These are phyloP conservation scores for Fusarium robinianum DNA, from an alignment of 2,329 filamentous ascomycete species.

Conservation along the genomic window DNA sequence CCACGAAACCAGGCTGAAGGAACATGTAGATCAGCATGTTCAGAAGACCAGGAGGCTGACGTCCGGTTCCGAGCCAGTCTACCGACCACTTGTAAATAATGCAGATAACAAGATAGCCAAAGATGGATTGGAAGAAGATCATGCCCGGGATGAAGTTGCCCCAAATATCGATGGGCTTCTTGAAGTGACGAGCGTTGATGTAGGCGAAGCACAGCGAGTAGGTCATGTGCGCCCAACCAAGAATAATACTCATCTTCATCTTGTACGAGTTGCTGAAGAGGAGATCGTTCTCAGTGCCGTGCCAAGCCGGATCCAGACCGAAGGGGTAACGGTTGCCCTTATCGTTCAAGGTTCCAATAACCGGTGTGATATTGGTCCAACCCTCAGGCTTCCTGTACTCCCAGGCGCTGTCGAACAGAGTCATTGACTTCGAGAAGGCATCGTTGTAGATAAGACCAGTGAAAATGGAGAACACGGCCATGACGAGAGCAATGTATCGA, in stretches of 20 bases:
- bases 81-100: slow-evolving; percentile 98
- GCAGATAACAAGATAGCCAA: slow-evolving; percentile 90
- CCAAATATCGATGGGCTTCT: slow-evolving; percentile 92
- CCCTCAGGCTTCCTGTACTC: slow-evolving; percentile 70
- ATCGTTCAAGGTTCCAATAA: slow-evolving; percentile 68
- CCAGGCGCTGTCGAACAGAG: slow-evolving; percentile 89
- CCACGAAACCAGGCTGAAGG: slow-evolving; percentile 76
- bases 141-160: slow-evolving; percentile 97
- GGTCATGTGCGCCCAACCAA: slow-evolving; percentile 98
- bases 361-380: slow-evolving; percentile 66
- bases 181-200: slow-evolving; percentile 94
- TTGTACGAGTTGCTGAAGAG: slow-evolving; percentile 99
- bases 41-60: slow-evolving; percentile 80
- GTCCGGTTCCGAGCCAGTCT: slow-evolving; percentile 71
- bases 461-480: slow-evolving; percentile 96
- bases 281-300: slow-evolving; percentile 91
- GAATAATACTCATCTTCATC: slow-evolving; percentile 99
- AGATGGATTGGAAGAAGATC: slow-evolving; percentile 99
- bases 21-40: slow-evolving; percentile 99
- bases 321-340: slow-evolving; percentile 89
- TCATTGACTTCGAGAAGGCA: slow-evolving; percentile 90
- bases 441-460: slow-evolving; percentile 98
- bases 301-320: slow-evolving; percentile 95
- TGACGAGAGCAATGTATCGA: slow-evolving; percentile 97
- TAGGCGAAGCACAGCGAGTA: slow-evolving; percentile 93